Evolutionary conservation across 2,329 filamentous ascomycete species (phyloP), one percentile per base, ranked within the genome.

Genomic region (Pyrenochaeta sp.): DNA sequence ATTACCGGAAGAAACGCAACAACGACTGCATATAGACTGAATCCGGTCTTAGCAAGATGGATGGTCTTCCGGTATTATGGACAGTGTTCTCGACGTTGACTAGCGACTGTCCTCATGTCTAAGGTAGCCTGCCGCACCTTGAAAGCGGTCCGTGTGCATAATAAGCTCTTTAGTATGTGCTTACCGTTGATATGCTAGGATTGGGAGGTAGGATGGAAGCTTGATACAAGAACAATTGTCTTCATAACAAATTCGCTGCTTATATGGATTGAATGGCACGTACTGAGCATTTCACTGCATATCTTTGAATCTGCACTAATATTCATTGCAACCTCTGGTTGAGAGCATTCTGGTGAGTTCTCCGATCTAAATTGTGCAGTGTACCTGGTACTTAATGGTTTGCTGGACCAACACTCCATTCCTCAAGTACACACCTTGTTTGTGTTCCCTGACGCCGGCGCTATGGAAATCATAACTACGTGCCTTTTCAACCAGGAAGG

Each of bases 371-470:
- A 27, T 27, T 5, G 4, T 27, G 9, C 23, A 9, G 23, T 27
- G 9, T 27, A 23, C 36, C 36, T 27, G n/a, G 17, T 37, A 10
- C 20, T 5, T 5, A 12, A 39, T 11, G 36, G 36, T 18, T 2
- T 39, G 36, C n/a, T 21, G 18, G 2, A 14, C 9, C 15, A 17
- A 11, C 23, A n/a, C 35, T 12, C 20, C 21, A 35, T 20, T 29
- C 33, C 40, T 33, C 32, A 45, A 44, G 45, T 37, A 39, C 51
- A 30, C 36, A 32, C 45, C 46, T 49, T 20, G 30, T 12, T 27
- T 41, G 47, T 35, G 27, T 36, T 47, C 32, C 20, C 35, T 29
- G 33, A 47, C 32, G 32, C 43, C 44, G 33, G 37, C 49, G 43
- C 43, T 51, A 51, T 40, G 41, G 41, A 43, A 45, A 11, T 14